Conservation (phyloP, 495 filamentous ascomycete species). For the Acidiella bohemica region DNA sequence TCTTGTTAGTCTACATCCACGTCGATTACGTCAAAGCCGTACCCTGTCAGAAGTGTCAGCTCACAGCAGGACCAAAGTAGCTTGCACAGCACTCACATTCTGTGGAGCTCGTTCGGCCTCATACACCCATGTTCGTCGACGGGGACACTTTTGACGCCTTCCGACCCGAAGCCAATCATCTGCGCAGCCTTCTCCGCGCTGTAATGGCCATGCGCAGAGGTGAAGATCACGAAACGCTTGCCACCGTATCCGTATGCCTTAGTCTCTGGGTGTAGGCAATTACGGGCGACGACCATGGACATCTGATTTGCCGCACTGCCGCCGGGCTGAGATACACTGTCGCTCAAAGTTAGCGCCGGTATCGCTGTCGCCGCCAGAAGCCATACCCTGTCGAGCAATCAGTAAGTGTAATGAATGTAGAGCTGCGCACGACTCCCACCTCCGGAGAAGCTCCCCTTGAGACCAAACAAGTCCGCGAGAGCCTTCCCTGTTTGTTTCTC, state of each 20-base stretch:
- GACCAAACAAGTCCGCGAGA: slow-evolving; percentile 65
- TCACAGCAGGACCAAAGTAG: too few species aligned
- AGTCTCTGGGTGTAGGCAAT: slow-evolving; percentile 62
- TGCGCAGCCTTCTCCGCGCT: slow-evolving; percentile 87
- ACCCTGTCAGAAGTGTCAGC: too few species aligned
- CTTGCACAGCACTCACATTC: too few species aligned
- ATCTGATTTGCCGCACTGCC: slow-evolving; percentile 77
- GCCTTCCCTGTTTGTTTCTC: slow-evolving; percentile 61
- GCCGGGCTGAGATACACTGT: slow-evolving; percentile 76
- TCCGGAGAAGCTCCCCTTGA: slow-evolving; percentile 58
- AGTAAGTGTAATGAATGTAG: too few species aligned
- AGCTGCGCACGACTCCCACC: too few species aligned
- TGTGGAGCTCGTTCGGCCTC: slow-evolving; percentile 49
- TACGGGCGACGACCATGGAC: slow-evolving; percentile 79
- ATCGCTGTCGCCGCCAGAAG: too few species aligned
- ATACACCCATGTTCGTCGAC: slow-evolving; percentile 62
- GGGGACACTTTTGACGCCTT: slow-evolving; percentile 57
- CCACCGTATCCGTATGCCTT: slow-evolving; percentile 55
- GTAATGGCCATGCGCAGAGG: slow-evolving; percentile 80
- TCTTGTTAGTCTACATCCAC: too few species aligned
- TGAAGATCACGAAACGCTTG: slow-evolving; percentile 70
- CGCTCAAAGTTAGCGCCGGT: too few species aligned
- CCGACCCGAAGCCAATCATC: slow-evolving; percentile 67
- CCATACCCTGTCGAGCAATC: too few species aligned
- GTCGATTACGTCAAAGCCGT: too few species aligned